A percentile compares a stretch with the other conserved stretches of the same genome.
phyloP scores from a whole-genome alignment of 2,329 filamentous ascomycete genomes.

The Diaporthe citri region DNA sequence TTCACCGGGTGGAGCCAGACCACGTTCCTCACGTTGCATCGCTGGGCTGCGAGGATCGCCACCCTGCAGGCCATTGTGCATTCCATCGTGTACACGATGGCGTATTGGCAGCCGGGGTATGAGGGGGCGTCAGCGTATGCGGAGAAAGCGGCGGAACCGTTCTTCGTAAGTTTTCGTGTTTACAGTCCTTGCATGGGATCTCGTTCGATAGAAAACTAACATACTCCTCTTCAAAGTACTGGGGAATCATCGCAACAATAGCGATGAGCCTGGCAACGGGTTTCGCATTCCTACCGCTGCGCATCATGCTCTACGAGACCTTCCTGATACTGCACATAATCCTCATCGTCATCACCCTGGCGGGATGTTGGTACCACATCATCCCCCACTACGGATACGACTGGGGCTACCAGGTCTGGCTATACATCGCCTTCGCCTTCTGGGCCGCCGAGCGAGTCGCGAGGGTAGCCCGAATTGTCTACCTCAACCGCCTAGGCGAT shows the following conservation, averaged over 20 bases:
- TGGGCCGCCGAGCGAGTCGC: slow-evolving; percentile 63
- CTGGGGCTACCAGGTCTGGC: slow-evolving; percentile 25
- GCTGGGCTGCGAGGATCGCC: slow-evolving; percentile 73
- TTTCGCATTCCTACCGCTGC: slow-evolving; percentile 58
- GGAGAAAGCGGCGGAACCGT: slow-evolving; percentile 6
- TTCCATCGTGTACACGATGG: slow-evolving; percentile 61
- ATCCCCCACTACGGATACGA: slow-evolving; percentile 18
- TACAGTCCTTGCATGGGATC: accelerated
- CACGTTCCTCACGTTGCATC: slow-evolving; percentile 76
- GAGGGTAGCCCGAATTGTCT: background rate
- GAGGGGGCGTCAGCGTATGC: background rate
- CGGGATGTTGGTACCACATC: slow-evolving; percentile 44
- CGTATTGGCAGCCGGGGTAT: slow-evolving; percentile 12
- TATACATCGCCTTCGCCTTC: slow-evolving; percentile 44
- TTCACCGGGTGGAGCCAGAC: slow-evolving; percentile 77
- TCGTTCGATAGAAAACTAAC: background rate
- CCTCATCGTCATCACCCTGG: slow-evolving; percentile 62
- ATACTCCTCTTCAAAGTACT: background rate
- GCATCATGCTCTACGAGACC: slow-evolving; percentile 58
- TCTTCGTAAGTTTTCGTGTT: background rate
- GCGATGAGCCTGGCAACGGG: slow-evolving; percentile 59
- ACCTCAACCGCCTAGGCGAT: slow-evolving; percentile 9
- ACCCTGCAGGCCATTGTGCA: slow-evolving; percentile 74
- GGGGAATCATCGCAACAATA: slow-evolving; percentile 53
- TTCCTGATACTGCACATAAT: slow-evolving; percentile 65